Base-by-base conservation (phyloP, 1,284 basidiomycete species). In the Apiotrichum gamsii region DNA sequence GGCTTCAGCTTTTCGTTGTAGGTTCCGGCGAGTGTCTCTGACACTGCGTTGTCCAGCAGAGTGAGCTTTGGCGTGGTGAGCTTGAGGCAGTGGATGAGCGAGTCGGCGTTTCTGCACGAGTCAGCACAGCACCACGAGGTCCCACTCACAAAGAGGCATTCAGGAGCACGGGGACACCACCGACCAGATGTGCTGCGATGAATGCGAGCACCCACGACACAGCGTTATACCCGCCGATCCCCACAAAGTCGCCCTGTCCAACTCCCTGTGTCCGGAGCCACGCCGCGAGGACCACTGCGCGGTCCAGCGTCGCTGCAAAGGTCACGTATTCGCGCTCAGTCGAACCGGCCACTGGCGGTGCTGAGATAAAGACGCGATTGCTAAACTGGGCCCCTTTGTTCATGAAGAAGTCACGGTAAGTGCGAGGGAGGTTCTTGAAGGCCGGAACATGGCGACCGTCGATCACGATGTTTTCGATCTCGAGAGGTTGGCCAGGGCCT, bases 141-240 rank as follows among this genome's bases (percentile, higher is more conserved):
- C 2, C 10, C 19, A 57, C 67, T 62, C 30, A 67, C 62, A 70
- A 52, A 57, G 62, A 65, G 9, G 62, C 56, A 47, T 70, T 70
- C 10, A 70, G 48, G 16, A 54, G 56, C 4, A 69, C 62, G 0
- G 61, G 42, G 3, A 69, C 54, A 1, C 56, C 66, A 4, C 63
- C 66, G 25, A 69, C 57, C 24, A 67, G 53, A 29, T 65, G 62
- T 0, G 42, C 44, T 6, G 64, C 66, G n/a, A 62, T 40, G 39
- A 61, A 69, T 1, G 57, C 39, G 1, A 60, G 46, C 5, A 67
- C 49, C 60, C 63, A 69, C 44, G 6, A 9, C 8, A 57, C 40
- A 35, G 47, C 57, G 54, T 69, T 69, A 15, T 47, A 40, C 19
- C 67, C 67, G 0, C 60, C 64, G 15, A 69, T 56, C 8, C 57